phyloP scores from a whole-genome alignment of 1,284 basidiomycete species.

The Coniferiporia weirii region DNA sequence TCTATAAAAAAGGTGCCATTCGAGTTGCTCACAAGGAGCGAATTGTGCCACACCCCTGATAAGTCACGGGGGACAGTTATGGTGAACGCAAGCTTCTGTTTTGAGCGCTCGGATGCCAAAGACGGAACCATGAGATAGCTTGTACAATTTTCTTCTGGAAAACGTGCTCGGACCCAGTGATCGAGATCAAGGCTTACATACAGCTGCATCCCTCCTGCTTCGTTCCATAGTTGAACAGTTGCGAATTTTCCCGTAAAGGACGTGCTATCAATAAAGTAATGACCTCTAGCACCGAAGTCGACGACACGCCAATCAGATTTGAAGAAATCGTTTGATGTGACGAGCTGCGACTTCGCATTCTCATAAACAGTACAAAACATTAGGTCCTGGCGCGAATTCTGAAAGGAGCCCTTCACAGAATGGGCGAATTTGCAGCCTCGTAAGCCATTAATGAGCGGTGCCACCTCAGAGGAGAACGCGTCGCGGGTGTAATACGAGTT shows the following conservation, averaged over 20 bases:
- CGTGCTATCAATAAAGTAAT: slow-evolving; percentile 75
- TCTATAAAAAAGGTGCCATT: slow-evolving; percentile 94
- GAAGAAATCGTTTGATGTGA: slow-evolving; percentile 83
- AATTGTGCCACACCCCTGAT: slow-evolving; percentile 81
- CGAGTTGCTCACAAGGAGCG: slow-evolving; percentile 89
- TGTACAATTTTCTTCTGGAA: slow-evolving; percentile 40
- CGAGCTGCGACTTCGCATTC: slow-evolving; percentile 56
- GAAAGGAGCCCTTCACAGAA: slow-evolving; percentile 70
- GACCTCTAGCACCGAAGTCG: slow-evolving; percentile 78
- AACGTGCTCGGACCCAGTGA: slow-evolving; percentile 76
- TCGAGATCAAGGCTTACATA: slow-evolving; percentile 80
- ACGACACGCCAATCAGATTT: slow-evolving; percentile 55
- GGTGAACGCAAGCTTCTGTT: neutral
- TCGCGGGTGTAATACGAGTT: slow-evolving; percentile 87
- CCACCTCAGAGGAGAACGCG: slow-evolving; percentile 60
- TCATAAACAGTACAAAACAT: slow-evolving; percentile 88
- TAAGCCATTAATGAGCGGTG: slow-evolving; percentile 62
- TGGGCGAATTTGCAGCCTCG: slow-evolving; percentile 83
- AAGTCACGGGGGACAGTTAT: slow-evolving; percentile 25
- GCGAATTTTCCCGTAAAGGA: slow-evolving; percentile 89
- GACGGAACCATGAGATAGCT: too few relatives aligned
- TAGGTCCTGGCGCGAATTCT: slow-evolving; percentile 63
- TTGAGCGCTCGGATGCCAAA: neutral
- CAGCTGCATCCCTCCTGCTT: slow-evolving; percentile 65
- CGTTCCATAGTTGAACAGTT: slow-evolving; percentile 65